Evolutionary conservation across 1,284 basidiomycete genomes (phyloP).

Genomic region (Anthracocystis setariae): DNA sequence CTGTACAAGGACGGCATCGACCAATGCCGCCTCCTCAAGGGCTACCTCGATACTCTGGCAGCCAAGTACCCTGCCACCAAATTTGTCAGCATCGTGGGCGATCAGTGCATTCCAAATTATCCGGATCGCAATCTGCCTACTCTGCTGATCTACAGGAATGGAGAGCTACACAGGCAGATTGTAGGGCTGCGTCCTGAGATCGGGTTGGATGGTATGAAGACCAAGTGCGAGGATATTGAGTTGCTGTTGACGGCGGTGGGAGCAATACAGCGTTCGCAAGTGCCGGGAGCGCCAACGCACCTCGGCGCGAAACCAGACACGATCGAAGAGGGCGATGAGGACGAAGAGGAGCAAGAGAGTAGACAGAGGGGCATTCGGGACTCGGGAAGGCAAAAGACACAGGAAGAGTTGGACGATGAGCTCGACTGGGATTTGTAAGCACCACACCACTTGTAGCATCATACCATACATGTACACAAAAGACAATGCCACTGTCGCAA

Average conservation of each 20-base stretch:
- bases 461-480: neutral
- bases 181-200: constrained; percentile 78
- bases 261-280: constrained; percentile 51
- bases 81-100: constrained; percentile 93
- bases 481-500: neutral
- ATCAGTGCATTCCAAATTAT: constrained; percentile 92
- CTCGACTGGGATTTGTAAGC: constrained; percentile 64
- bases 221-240: constrained; percentile 74
- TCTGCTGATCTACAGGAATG: constrained; percentile 89
- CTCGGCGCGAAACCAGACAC: constrained; percentile 23
- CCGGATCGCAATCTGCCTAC: constrained; percentile 92
- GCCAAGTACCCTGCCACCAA: constrained; percentile 87
- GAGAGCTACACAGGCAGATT: constrained; percentile 86
- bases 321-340: constrained; percentile 25
- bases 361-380: constrained; percentile 29
- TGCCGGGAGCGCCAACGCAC: constrained; percentile 45
- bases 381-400: constrained; percentile 43
- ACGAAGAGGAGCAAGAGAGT: constrained; percentile 22
- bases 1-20: constrained; percentile 80
- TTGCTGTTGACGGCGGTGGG: constrained; percentile 62
- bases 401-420: constrained; percentile 64
- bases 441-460: neutral
- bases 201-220: constrained; percentile 74
- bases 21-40: constrained; percentile 77
- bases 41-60: constrained; percentile 80